Base-by-base conservation (phyloP, 495 filamentous ascomycete species). In the Amniculicola lignicola region DNA sequence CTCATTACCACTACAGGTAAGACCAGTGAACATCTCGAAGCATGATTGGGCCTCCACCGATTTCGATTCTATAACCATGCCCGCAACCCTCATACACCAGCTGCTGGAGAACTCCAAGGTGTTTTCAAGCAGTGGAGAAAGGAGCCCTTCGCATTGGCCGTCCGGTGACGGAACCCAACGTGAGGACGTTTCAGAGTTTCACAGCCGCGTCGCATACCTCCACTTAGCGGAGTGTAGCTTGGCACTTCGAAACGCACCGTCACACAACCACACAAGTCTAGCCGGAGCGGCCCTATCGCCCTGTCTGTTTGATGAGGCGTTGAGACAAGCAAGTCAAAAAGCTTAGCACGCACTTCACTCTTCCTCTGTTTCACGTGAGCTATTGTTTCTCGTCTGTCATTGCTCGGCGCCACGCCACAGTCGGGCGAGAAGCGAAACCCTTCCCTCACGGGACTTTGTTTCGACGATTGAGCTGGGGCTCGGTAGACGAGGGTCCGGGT, bases 181-280 rank as follows among this genome's bases (percentile, higher is more conserved):
- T 46, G 22, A 23, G 23, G 16, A 22, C 44, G 51, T 44, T 46
- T 54, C 51, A 54, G 40, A 42, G 51, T 44, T 46, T 54, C 51
- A 54, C 28, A 42, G 12, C 29, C 25, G 19, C 27, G 37, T 36
- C 51, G 22, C 40, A n/a, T n/a, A n/a, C 23, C 23, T 31, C 53
- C 43, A 41, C 53, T 40, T 56, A 27, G 53, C 23, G 22, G 12
- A 22, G 25, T 21, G 7, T 11, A 23, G 28, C 55, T 59, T 51
- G 48, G 47, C 55, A 33, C 50, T 47, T 28, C 55, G 48, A 59
- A 59, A 59, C 55, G n/a, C 22, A 35, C 38, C 27, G 25, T 14
- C 38, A 10, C 29, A 10, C 14, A n/a, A 22, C n/a, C 47, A 2
- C 12, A 12, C 31, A 22, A n/a, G 29, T 7, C 29, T 33, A n/a